These are phyloP conservation scores for Setaria italica DNA, from an alignment of 202 grass and related monocot species.

Conservation along the genomic window DNA sequence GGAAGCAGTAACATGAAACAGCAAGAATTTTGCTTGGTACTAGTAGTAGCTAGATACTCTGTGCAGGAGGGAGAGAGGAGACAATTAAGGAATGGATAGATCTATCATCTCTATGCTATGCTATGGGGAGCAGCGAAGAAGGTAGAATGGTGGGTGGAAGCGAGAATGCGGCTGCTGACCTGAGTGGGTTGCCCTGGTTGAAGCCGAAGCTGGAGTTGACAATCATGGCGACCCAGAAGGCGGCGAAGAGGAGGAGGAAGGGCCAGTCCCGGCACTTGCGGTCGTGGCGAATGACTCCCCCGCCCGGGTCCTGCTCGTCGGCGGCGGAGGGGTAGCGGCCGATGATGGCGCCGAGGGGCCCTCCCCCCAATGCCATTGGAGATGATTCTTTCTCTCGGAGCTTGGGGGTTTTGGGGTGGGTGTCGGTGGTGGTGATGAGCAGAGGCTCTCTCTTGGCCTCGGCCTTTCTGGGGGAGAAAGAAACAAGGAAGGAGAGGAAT, in stretches of 20 bases:
- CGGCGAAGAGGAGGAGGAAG: constrained; percentile 75
- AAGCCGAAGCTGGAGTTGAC: constrained; percentile 98
- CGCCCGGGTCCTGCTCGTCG: constrained; percentile 28
- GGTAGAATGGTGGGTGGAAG: background rate
- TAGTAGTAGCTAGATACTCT: background rate
- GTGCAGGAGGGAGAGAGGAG: background rate
- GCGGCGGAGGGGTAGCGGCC: constrained; percentile 56
- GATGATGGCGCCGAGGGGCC: constrained; percentile 81
- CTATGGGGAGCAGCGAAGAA: background rate
- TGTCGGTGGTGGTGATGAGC: constrained; percentile 3
- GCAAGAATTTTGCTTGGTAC: no score
- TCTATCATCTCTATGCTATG: background rate
- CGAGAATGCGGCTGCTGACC: constrained; percentile 29
- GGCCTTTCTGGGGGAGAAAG: no score
- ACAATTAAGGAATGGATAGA: background rate
- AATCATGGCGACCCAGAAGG: constrained; percentile 92
- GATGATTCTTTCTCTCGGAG: background rate
- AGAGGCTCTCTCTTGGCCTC: background rate
- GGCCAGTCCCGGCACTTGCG: constrained; percentile 87
- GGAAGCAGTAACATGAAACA: background rate
- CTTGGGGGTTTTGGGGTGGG: background rate
- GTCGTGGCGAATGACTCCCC: constrained; percentile 72
- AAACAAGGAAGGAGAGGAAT: no score
- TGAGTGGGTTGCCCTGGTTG: constrained; percentile 87
- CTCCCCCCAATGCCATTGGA: constrained; percentile 46